Evolutionary conservation across 2,329 filamentous ascomycete genomes (phyloP).

Genomic region (Trichoderma sp.): DNA sequence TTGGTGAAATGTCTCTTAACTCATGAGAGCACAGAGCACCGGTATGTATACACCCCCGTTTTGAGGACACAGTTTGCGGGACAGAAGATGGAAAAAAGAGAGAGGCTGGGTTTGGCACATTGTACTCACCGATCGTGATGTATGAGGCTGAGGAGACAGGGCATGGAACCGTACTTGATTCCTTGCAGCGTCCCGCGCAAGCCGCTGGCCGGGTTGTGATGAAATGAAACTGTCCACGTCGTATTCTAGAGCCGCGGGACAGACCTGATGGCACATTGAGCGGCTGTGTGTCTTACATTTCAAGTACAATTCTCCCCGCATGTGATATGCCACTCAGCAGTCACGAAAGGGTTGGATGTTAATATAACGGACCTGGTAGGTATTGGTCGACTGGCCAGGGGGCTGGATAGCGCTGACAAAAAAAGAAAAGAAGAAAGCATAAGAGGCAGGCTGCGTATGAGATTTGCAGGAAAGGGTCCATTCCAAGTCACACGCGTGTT

Average conservation of each 20-base stretch:
- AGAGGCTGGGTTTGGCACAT: background rate
- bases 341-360: background rate
- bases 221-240: background rate
- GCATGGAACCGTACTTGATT: background rate
- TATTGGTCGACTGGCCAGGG: background rate
- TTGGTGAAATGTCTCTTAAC: background rate
- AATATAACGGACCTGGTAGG: background rate
- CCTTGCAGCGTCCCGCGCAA: background rate
- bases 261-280: background rate
- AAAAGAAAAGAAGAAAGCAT: background rate
- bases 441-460: background rate
- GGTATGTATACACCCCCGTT: background rate
- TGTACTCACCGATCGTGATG: background rate
- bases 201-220: background rate
- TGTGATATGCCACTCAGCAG: background rate
- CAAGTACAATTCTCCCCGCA: background rate
- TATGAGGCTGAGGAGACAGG: background rate
- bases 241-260: background rate
- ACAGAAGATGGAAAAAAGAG: background rate
- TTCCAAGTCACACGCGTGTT: background rate
- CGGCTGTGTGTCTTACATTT: background rate
- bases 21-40: background rate
- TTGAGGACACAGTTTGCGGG: background rate
- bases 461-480: background rate
- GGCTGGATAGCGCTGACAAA: slow-evolving; percentile 10